Base-by-base conservation (phyloP, 371 early-diverging fungal genomes). In the Mortierella polycephala region DNA sequence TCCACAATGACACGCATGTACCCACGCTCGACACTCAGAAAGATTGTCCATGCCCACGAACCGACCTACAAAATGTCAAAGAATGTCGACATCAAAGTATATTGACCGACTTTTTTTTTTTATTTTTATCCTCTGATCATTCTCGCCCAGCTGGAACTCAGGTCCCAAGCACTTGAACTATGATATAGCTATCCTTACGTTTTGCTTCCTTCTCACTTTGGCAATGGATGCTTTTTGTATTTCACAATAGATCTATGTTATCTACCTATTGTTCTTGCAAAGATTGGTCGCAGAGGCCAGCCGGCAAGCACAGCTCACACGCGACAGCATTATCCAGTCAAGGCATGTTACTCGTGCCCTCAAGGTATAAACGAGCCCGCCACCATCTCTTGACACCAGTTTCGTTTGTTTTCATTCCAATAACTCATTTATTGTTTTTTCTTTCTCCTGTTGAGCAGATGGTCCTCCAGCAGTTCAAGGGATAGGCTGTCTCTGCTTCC, bases 401-500 rank as follows among this genome's bases (percentile, higher is more conserved):
- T n/a, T 30, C 39, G n/a, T 55, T 46, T 53, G 23, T 57, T 9
- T n/a, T 39, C n/a, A n/a, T n/a, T n/a, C n/a, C n/a, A n/a, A n/a
- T n/a, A n/a, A n/a, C n/a, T n/a, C n/a, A n/a, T n/a, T n/a, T n/a
- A n/a, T 5, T 12, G 14, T 42, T 52, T 52, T 1, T 47, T 8
- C 8, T 54, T 55, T 2, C 14, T 9, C 56, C 14, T 16, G 12
- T 13, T 16, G n/a, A 21, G 7, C 44, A 72, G 73, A 62, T 72
- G 51, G 72, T 72, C 18, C 57, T 79, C 12, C 79, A 72, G 40
- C 79, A 79, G 53, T 72, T 79, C 66, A 71, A 72, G 37, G 79
- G 79, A 40, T 79, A 69, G 40, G 39, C 9, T 14, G 12, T 20
- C 55, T 21, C 51, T 46, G 20, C 11, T 30, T n/a, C 20, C 41